Evolutionary conservation across 768 basidiomycete genomes (phyloP), one percentile per base, ranked within the genome.

Genomic region (Boletus tylopilopsis): DNA sequence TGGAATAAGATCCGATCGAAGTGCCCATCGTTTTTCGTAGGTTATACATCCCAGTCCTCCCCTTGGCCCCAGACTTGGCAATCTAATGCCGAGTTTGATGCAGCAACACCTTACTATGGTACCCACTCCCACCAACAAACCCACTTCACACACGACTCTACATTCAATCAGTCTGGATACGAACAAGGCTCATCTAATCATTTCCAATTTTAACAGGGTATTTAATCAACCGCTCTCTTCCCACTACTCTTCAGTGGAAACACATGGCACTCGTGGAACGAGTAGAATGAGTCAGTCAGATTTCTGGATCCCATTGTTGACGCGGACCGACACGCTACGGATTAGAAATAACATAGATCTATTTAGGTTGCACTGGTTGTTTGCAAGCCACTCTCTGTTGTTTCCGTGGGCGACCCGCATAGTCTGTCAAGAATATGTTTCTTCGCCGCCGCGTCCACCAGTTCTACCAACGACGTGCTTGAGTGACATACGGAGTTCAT

Each of bases 401-500:
- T 30, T 30, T 13, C 12, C 23, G 10, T 25, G 11, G 15, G 22
- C 4, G 16, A 32, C 40, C 34, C 25, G 42, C 42, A 43, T 24
- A 9, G 7, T 13, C 24, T 6, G 8, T 19, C 25, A 19, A 25
- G 27, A 5, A 12, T 35, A 27, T 57, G 23, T 38, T 52, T 63
- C 58, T 65, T 69, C 6, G 74, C 44, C 11, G 74, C 73, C 4
- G 55, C 62, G 23, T 71, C 71, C 12, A 76, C 72, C 6, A 77
- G 60, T 53, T 76, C 75, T 4, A 72, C 71, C 73, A n/a, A 32
- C 22, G 16, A 40, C 21, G 5, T 29, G 11, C 36, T 15, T 29
- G 9, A 8, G 24, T 11, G 8, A 66, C 77, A 47, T 58, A 80
- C 78, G 81, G 13, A 73, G 55, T 46, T 71, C 67, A 56, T 75